Evolutionary conservation across 139 green algal species (phyloP).

Genomic region (Coccomyxa sp.): DNA sequence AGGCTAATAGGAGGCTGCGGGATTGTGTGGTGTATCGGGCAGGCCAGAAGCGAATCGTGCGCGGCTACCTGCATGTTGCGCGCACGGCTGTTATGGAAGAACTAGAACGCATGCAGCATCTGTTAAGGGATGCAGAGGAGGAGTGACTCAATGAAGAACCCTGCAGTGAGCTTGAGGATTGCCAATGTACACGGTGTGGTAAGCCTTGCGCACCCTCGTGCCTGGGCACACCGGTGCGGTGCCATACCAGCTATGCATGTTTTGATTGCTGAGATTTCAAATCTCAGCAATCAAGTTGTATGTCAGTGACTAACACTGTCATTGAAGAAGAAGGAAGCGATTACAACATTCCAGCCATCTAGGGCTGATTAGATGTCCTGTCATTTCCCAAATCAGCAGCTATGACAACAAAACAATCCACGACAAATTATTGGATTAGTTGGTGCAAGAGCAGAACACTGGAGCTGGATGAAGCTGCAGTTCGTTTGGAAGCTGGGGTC

Average conservation of each 20-base stretch:
- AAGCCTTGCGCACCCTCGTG: neutral
- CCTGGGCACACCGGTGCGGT: neutral
- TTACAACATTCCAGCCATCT: too few relatives aligned
- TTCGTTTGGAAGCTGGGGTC: too few relatives aligned
- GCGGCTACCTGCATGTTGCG: slow-evolving; percentile 48
- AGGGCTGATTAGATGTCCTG: too few relatives aligned
- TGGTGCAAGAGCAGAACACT: too few relatives aligned
- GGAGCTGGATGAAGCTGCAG: too few relatives aligned
- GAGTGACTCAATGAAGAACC: neutral
- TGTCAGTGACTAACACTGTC: neutral
- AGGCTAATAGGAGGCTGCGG: slow-evolving; percentile 2
- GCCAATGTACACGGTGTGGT: too few relatives aligned
- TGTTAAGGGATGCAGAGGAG: neutral
- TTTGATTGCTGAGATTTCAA: too few relatives aligned
- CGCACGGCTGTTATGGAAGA: slow-evolving; percentile 41
- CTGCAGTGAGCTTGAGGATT: neutral
- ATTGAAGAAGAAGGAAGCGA: too few relatives aligned
- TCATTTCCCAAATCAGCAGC: too few relatives aligned
- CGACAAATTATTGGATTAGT: too few relatives aligned
- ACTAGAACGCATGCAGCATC: slow-evolving; percentile 36
- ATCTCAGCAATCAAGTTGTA: neutral
- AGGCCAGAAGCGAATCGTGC: slow-evolving; percentile 65
- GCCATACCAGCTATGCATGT: neutral
- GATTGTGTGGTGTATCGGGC: slow-evolving; percentile 65
- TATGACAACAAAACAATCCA: too few relatives aligned